Evolutionary conservation across 2,329 filamentous ascomycete species (phyloP), one percentile per base, ranked within the genome.

Genomic region (Sporothrix mexicana): DNA sequence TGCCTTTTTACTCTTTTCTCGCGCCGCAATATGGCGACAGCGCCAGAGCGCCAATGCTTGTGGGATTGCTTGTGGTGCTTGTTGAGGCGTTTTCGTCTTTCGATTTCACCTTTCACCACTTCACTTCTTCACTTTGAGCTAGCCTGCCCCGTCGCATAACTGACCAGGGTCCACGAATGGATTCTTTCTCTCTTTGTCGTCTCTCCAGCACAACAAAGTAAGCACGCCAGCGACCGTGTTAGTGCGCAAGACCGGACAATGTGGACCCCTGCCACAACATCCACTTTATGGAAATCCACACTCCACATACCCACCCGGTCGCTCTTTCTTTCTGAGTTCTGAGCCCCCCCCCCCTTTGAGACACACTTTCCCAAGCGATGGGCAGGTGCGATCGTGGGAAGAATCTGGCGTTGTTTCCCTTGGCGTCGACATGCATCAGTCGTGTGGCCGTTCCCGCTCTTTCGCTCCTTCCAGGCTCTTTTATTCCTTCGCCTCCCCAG

Each of bases 371-470:
- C 51, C 49, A 69, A 20, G 67, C 51, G 51, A 69, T 57, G 68
- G 68, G 67, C 49, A 69, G 51, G 67, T 59, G 53, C 68, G 68
- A 70, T 70, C 68, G 68, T 70, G 68, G 53, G 25, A 66, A 47
- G 66, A 55, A 41, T 69, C 49, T 41, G 30, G 25, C 12, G 36
- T 57, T 69, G 17, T 36, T 23, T 69, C 49, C 49, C 49, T 43
- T 13, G 20, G 36, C 10, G 6, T 64, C 41, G 61, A 41, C 25
- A 10, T 41, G 61, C 53, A 59, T 59, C 53, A 70, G 53, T 57
- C 51, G 51, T 20, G 45, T 36, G 30, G 30, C 7, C 30, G 30
- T 36, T 36, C 30, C 30, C 30, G 30, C 30, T 36, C 30, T 36
- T 36, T 36, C 7, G 4, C 15, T 47, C 45, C 10, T 23, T 55